Evolutionary conservation across 176 grass and related monocot genomes (phyloP), one percentile per base, ranked within the genome.

Genomic region (Eremochloa ophiuroides): DNA sequence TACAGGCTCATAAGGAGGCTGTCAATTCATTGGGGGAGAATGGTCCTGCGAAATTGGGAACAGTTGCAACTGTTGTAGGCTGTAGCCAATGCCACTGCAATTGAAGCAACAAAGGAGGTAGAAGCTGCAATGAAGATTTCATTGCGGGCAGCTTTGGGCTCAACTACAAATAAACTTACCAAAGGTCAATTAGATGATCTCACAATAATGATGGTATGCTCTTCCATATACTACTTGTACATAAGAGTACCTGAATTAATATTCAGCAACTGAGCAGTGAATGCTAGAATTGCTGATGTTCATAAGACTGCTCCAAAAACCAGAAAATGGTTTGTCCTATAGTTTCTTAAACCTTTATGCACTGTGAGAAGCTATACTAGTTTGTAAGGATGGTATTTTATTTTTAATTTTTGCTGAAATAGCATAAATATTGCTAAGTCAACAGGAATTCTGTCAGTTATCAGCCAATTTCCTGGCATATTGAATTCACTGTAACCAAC

Each of bases 101-200:
- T 80, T 76, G 93, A 99, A 85, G 93, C 96, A 64, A 91, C 93
- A 11, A 99, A 95, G 71, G 43, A 46, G 43, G 84, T 98, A 79
- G 95, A 98, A 64, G 88, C 92, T 67, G 92, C 92, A 37, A 87
- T 94, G 92, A 94, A 85, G 80, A 87, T 94, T 61, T 94, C 95
- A 53, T 53, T 98, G 77, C 71, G 33, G 76, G 71, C 83, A 43
- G 90, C 92, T 86, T 66, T 94, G 84, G 81, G 84, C 41, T 94
- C 88, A 80, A 60, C 82, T 64, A 66, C 75, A 76, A 92, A 92
- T 84, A 94, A 87, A 66, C 60, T 85, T 71, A 87, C 55, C 43
- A 89, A 94, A 84, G 92, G 86, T 85, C 88, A 94, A 74, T 86
- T 94, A 69, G 92, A 98, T 85, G 91, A 90, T 87, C 87, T 94